Conservation (phyloP, 192 early-diverging fungal species). For the Physocladia obscura region DNA sequence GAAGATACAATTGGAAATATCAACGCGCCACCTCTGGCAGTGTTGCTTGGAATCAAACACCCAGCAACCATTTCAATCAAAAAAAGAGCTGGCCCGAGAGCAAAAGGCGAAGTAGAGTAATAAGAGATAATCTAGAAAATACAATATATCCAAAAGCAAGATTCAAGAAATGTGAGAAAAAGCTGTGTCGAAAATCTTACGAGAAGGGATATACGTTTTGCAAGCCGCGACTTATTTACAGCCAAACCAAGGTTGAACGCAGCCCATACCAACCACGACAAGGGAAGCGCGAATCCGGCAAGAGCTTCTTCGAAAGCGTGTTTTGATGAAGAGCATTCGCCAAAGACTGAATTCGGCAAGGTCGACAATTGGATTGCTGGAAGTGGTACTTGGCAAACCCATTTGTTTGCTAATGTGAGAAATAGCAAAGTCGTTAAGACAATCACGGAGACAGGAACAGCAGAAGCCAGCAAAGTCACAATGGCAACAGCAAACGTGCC, state of each 20-base stretch:
- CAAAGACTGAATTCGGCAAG: slow-evolving; percentile 29
- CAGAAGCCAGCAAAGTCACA: background rate
- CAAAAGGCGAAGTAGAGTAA: slow-evolving; percentile 39
- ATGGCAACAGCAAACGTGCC: background rate
- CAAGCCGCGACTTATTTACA: slow-evolving; percentile 60
- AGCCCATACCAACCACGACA: slow-evolving; percentile 70
- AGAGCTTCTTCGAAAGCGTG: slow-evolving; percentile 62
- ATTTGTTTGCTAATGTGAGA: slow-evolving; percentile 61
- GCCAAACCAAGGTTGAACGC: slow-evolving; percentile 71
- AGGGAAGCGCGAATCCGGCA: slow-evolving; percentile 61
- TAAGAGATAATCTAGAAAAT: slow-evolving; percentile 36
- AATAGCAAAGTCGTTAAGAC: slow-evolving; percentile 52
- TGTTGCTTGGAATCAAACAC: slow-evolving; percentile 28
- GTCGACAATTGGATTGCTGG: slow-evolving; percentile 17
- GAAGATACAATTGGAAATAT: slow-evolving; percentile 73
- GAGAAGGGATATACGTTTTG: slow-evolving; percentile 59
- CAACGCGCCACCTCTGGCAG: slow-evolving; percentile 77
- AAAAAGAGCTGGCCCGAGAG: slow-evolving; percentile 60
- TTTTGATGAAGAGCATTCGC: slow-evolving; percentile 52
- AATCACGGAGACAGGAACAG: background rate
- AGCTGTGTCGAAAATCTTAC: slow-evolving; percentile 58
- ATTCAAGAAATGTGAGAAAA: slow-evolving; percentile 31
- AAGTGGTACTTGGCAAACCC: slow-evolving; percentile 49
- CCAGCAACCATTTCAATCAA: slow-evolving; percentile 69
- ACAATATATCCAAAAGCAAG: slow-evolving; percentile 30